Evolutionary conservation across 805 yeast genomes (phyloP).

Genomic region (Kazachstania africana): DNA sequence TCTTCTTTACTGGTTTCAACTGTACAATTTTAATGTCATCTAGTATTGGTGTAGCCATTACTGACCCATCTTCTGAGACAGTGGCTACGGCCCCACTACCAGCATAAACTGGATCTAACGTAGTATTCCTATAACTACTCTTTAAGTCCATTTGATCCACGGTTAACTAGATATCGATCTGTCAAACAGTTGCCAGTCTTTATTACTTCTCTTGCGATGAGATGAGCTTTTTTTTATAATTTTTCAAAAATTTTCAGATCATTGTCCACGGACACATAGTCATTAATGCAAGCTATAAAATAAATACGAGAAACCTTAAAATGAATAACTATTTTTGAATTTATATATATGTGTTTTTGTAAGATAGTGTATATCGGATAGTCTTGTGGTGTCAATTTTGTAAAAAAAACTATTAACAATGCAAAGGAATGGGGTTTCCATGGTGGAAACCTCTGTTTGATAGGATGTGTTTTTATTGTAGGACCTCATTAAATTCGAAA

Average conservation of each 20-base stretch:
- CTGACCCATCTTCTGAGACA: conserved; percentile 45
- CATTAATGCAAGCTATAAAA: too few species aligned
- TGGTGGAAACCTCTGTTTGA: too few species aligned
- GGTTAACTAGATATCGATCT: neutral
- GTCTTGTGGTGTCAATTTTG: too few species aligned
- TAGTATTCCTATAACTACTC: conserved; percentile 25
- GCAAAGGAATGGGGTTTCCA: too few species aligned
- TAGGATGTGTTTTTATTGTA: conserved; percentile 17
- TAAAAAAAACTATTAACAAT: too few species aligned
- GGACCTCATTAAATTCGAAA: conserved; percentile 18
- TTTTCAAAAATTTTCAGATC: too few species aligned
- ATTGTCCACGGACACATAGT: too few species aligned
- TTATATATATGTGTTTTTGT: too few species aligned
- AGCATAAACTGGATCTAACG: conserved; percentile 67
- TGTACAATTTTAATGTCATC: conserved; percentile 69
- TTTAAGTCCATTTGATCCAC: conserved; percentile 24
- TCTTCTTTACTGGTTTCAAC: conserved; percentile 30
- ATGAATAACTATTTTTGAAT: too few species aligned
- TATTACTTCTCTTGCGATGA: conserved; percentile 1
- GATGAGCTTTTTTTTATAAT: conserved; percentile 5
- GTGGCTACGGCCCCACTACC: conserved; percentile 73
- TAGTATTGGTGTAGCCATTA: conserved; percentile 68
- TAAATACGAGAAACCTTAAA: too few species aligned
- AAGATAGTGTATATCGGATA: too few species aligned
- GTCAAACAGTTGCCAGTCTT: neutral